These are phyloP conservation scores for Candida sakaeoensis DNA, from an alignment of 805 yeast genomes.

Conservation along the genomic window DNA sequence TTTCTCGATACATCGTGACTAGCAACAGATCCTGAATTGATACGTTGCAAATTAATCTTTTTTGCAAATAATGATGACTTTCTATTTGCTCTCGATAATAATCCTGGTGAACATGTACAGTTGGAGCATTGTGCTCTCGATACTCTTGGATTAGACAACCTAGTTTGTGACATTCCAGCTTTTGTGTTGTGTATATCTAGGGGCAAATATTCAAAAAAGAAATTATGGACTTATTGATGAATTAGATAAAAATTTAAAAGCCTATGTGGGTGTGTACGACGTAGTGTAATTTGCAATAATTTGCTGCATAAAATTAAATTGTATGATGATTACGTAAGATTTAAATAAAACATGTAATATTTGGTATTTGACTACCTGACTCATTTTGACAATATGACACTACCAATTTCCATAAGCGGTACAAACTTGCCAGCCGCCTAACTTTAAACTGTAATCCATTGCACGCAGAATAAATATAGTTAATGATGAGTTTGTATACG, in stretches of 20 bases:
- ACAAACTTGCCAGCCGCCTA: not conserved
- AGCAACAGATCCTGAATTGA: conserved; percentile 11
- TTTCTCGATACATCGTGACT: conserved; percentile 33
- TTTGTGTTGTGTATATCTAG: no score
- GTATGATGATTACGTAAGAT: not conserved
- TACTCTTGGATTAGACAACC: conserved; percentile 23
- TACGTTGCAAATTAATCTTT: conserved; percentile 31
- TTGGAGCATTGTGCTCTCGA: conserved; percentile 54
- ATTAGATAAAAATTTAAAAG: conserved; percentile 2
- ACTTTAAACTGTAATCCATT: no score
- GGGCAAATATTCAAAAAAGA: no score
- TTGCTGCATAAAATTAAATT: no score
- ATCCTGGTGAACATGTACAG: conserved; percentile 84
- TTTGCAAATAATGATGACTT: conserved; percentile 53
- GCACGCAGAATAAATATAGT: no score
- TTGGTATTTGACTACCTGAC: no score
- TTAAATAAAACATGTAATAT: not conserved
- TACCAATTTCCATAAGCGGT: no score
- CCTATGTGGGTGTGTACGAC: no score
- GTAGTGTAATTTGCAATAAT: no score
- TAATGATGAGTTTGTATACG: no score
- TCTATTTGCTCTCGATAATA: conserved; percentile 62
- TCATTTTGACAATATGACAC: no score
- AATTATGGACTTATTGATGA: no score
- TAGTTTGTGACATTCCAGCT: conserved; percentile 4